Conservation (phyloP, 805 yeast species). For the Candida multigemmis region DNA sequence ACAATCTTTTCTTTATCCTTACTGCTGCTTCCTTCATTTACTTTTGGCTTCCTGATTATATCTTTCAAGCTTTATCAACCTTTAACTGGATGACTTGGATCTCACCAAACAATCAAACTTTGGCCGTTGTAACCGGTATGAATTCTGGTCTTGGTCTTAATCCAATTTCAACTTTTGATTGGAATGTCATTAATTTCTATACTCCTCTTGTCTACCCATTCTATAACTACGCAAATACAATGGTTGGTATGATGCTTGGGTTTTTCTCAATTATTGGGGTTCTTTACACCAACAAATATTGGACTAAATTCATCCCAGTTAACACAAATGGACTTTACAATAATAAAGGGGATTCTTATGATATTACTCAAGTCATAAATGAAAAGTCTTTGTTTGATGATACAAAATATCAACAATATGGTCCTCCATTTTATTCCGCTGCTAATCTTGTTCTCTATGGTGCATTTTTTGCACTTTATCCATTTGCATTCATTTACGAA, state of each 20-base stretch:
- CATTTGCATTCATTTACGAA: constrained; percentile 35
- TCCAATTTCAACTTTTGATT: constrained; percentile 47
- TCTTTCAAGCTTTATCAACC: constrained; percentile 31
- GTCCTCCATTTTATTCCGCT: constrained; percentile 24
- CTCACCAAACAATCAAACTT: constrained; percentile 38
- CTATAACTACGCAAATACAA: constrained; percentile 12
- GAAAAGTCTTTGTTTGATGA: constrained; percentile 19
- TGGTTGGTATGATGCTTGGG: constrained; percentile 11
- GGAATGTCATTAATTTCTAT: constrained; percentile 31
- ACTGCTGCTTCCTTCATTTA: constrained; percentile 27
- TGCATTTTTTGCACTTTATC: constrained; percentile 19
- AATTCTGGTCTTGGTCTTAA: constrained; percentile 41
- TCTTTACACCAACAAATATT: constrained; percentile 13
- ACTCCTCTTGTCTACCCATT: constrained; percentile 35
- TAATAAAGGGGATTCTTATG: constrained; percentile 37
- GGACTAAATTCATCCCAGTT: constrained; percentile 22
- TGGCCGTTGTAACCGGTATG: constrained; percentile 44
- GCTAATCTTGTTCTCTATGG: constrained; percentile 19
- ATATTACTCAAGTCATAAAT: constrained; percentile 34
- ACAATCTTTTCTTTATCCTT: constrained; percentile 11
- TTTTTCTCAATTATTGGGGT: constrained; percentile 11
- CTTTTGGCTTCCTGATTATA: constrained; percentile 38
- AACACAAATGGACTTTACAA: constrained; percentile 37
- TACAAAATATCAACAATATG: constrained; percentile 12
- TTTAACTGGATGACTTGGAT: constrained; percentile 58